Evolutionary conservation across 805 yeast species (phyloP).

Genomic region (Starmera amethionina): DNA sequence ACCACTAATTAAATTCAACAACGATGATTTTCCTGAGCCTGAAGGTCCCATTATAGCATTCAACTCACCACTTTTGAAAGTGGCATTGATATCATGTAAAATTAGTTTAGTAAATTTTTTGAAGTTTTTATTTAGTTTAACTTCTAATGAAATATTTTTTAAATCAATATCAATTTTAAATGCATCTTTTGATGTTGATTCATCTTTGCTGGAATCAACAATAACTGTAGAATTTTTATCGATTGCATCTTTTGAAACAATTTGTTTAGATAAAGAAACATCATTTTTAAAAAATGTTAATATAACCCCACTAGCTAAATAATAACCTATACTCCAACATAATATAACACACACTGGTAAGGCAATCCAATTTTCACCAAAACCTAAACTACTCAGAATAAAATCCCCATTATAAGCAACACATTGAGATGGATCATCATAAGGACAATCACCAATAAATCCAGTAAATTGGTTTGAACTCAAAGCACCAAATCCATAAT

Average conservation of each 20-base stretch:
- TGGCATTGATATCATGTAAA: slow-evolving; percentile 11
- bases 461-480: slow-evolving; percentile 56
- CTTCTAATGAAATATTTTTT: background rate
- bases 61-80: slow-evolving; percentile 29
- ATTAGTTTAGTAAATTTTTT: slow-evolving; percentile 4
- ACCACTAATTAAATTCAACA: slow-evolving; percentile 54
- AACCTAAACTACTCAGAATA: slow-evolving; percentile 50
- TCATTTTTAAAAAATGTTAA: slow-evolving; percentile 33
- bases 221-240: background rate
- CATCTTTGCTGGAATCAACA: background rate
- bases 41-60: slow-evolving; percentile 80
- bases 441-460: slow-evolving; percentile 51
- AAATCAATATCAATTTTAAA: background rate
- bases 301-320: slow-evolving; percentile 35
- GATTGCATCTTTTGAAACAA: slow-evolving; percentile 2
- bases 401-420: slow-evolving; percentile 42
- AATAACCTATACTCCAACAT: slow-evolving; percentile 50
- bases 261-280: slow-evolving; percentile 14
- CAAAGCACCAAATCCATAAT: slow-evolving; percentile 70
- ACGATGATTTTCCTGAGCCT: slow-evolving; percentile 68
- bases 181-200: background rate
- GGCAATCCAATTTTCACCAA: slow-evolving; percentile 51
- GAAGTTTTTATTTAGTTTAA: background rate
- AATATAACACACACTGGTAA: slow-evolving; percentile 54
- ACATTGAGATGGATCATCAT: slow-evolving; percentile 27